Base-by-base conservation (phyloP, 176 grass and related monocot species). In the Carex cristatella region DNA sequence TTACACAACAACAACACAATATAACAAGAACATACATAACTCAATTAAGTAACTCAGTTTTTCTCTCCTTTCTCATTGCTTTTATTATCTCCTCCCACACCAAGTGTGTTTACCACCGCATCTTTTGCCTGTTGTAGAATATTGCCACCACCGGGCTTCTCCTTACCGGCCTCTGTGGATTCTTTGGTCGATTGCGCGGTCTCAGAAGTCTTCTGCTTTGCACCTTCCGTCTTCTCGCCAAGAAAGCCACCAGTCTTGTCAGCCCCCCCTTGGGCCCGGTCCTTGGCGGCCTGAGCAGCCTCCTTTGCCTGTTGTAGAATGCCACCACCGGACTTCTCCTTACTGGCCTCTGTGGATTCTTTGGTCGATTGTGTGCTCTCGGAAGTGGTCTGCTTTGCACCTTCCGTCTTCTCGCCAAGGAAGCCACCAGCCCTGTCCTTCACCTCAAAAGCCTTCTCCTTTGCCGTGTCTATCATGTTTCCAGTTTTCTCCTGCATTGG, bases 111-210 rank as follows among this genome's bases (percentile, higher is more conserved):
- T 74, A 79, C 84, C 67, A 94, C 91, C 5, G 78, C 44, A 31
- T 91, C 92, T 76, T 84, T 90, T 14, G 91, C 94, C 88, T 97
- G 90, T 35, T 91, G 88, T 38, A 97, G 77, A 14, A 89, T 44
- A 3, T 2, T 2, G 33, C 23, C 23, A 23, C 23, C 23, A 23
- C 33, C 33, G 2, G 33, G 2, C 33, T 35, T 35, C 33, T 35
- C 33, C 33, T 35, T 35, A 35, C 33, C 33, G 33, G 33, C 33
- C 2, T 33, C 32, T 33, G 32, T 33, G 32, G 32, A 33, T 33
- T 33, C 32, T 33, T 33, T 33, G 32, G 32, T 33, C 1, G 32
- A 33, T 33, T 33, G 32, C 32, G 32, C 2, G 32, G 32, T 33
- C 32, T 33, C 32, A 33, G 32, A 33, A 33, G 32, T 2, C 32